Evolutionary conservation across 208 protist genomes (phyloP).

Genomic region (Leishmania lainsoni): DNA sequence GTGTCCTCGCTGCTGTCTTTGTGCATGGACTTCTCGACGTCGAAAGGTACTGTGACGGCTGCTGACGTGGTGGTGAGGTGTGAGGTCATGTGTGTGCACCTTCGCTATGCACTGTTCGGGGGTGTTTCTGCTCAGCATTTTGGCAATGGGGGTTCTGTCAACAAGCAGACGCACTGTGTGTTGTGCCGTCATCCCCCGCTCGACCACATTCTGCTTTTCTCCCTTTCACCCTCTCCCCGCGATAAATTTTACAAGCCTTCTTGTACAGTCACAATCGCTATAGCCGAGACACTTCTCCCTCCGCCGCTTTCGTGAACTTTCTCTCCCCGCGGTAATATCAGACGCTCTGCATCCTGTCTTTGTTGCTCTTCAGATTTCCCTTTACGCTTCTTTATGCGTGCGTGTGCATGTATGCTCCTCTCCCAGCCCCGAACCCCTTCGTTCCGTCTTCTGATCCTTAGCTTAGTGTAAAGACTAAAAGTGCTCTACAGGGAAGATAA

Average conservation of each 20-base stretch:
- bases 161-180: neutral
- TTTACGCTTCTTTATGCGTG: neutral
- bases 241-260: neutral
- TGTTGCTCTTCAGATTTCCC: neutral
- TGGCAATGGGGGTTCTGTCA: neutral
- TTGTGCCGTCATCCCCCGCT: neutral
- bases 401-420: neutral
- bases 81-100: neutral
- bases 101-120: neutral
- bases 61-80: neutral
- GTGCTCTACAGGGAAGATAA: neutral
- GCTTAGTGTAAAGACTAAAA: neutral
- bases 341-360: neutral
- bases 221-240: too few relatives aligned
- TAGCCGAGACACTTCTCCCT: neutral
- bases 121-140: neutral
- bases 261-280: neutral
- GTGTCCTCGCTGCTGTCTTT: too few relatives aligned
- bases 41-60: too few relatives aligned
- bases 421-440: too few relatives aligned
- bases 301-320: neutral
- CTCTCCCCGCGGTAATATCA: neutral
- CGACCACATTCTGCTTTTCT: neutral
- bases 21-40: too few relatives aligned
- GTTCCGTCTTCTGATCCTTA: neutral